Conservation (phyloP, 2,329 filamentous ascomycete genomes). For the Pseudogymnoascus sp. region DNA sequence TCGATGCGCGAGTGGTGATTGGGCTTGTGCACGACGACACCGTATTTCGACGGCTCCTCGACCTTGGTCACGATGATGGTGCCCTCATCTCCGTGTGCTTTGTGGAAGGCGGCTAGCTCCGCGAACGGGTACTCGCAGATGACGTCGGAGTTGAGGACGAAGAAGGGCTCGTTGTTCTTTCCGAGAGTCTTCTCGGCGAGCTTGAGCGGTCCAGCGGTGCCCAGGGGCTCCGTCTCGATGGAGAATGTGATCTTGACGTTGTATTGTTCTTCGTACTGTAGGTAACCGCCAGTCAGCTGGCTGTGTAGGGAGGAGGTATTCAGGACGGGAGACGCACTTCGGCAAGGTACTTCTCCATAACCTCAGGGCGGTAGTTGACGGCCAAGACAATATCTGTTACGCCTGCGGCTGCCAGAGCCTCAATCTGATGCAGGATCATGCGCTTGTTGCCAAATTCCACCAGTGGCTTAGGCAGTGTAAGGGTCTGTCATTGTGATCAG, state of each 20-base stretch:
- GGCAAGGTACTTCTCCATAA: slow-evolving; percentile 90
- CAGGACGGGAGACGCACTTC: slow-evolving; percentile 52
- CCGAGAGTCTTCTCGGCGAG: slow-evolving; percentile 84
- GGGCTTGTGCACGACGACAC: slow-evolving; percentile 95
- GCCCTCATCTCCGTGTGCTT: slow-evolving; percentile 84
- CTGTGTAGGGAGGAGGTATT: slow-evolving; percentile 9
- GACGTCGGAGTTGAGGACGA: slow-evolving; percentile 96
- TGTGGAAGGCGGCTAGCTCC: slow-evolving; percentile 86
- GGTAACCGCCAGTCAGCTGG: slow-evolving; percentile 6
- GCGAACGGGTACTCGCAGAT: slow-evolving; percentile 97
- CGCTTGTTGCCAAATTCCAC: slow-evolving; percentile 98
- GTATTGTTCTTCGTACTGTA: slow-evolving; percentile 80
- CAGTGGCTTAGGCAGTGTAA: slow-evolving; percentile 93
- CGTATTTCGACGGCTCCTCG: slow-evolving; percentile 97
- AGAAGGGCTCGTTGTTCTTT: slow-evolving; percentile 93
- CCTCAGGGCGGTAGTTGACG: slow-evolving; percentile 96
- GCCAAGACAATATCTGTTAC: slow-evolving; percentile 97
- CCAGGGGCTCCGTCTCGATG: slow-evolving; percentile 89
- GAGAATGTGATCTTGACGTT: slow-evolving; percentile 96
- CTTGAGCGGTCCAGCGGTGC: slow-evolving; percentile 91
- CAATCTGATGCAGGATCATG: slow-evolving; percentile 98
- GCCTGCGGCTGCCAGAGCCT: slow-evolving; percentile 84
- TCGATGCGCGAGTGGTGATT: slow-evolving; percentile 87
- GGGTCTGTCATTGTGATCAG: slow-evolving; percentile 53
- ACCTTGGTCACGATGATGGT: slow-evolving; percentile 99